These are phyloP conservation scores for Toxicodendron radicans DNA, from an alignment of 345 rosid genomes.

Conservation along the genomic window DNA sequence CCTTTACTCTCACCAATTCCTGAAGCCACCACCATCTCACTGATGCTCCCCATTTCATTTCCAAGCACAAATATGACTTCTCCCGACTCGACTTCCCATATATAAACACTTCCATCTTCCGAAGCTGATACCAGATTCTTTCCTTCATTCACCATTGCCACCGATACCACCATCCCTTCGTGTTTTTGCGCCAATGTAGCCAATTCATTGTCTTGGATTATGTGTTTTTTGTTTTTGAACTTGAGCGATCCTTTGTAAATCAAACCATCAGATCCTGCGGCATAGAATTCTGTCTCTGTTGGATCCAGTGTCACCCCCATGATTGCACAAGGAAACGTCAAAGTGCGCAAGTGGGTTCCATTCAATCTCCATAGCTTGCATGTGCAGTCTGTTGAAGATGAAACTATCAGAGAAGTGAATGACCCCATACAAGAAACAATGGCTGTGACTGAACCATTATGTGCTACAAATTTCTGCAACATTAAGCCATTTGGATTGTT, in stretches of 20 bases:
- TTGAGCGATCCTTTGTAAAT: conserved; percentile 32
- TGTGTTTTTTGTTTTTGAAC: conserved; percentile 12
- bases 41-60: conserved; percentile 22
- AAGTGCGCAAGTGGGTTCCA: conserved; percentile 24
- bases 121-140: conserved; percentile 44
- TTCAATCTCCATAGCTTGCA: conserved; percentile 39
- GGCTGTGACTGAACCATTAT: conserved; percentile 39
- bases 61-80: conserved; percentile 24
- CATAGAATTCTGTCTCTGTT: conserved; percentile 31
- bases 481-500: conserved; percentile 3
- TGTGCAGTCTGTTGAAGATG: conserved; percentile 44
- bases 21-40: conserved; percentile 35
- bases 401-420: conserved; percentile 19
- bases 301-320: conserved; percentile 30
- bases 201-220: background rate
- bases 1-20: conserved; percentile 12
- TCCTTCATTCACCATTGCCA: conserved; percentile 29
- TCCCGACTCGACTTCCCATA: conserved; percentile 37
- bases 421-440: conserved; percentile 21
- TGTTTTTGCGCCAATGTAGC: conserved; percentile 30
- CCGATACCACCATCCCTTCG: conserved; percentile 26
- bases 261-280: conserved; percentile 46
- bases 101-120: conserved; percentile 41
- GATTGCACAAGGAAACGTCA: conserved; percentile 39
- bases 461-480: conserved; percentile 32